Evolutionary conservation across 2,329 filamentous ascomycete genomes (phyloP).

Genomic region (Hypoxylon sp.): DNA sequence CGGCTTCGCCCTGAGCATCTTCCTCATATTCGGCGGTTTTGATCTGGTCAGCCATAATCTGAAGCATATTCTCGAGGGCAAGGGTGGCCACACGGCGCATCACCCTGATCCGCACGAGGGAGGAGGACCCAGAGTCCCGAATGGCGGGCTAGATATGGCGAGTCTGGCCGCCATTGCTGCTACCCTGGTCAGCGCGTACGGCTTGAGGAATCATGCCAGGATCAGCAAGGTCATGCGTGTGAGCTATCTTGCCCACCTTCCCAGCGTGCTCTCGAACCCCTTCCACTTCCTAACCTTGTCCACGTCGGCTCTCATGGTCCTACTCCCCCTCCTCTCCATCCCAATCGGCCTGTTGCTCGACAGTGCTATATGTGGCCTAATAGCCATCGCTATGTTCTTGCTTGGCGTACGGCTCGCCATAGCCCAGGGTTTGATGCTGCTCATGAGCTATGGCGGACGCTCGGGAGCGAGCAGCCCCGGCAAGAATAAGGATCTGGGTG

Average conservation of each 20-base stretch:
- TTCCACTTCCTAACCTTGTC: slow-evolving; percentile 94
- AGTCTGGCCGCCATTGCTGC: slow-evolving; percentile 84
- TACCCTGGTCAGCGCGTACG: slow-evolving; percentile 87
- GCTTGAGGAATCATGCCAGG: slow-evolving; percentile 88
- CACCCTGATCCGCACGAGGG: slow-evolving; percentile 73
- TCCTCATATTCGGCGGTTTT: slow-evolving; percentile 96
- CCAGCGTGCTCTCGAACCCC: slow-evolving; percentile 90
- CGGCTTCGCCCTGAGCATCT: slow-evolving; percentile 95
- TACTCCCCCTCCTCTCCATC: slow-evolving; percentile 85
- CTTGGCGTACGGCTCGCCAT: slow-evolving; percentile 86
- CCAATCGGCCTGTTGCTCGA: slow-evolving; percentile 88
- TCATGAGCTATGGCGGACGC: slow-evolving; percentile 84
- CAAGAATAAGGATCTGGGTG: slow-evolving; percentile 60
- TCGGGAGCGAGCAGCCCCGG: slow-evolving; percentile 34
- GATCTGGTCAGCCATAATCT: slow-evolving; percentile 94
- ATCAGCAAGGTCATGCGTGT: slow-evolving; percentile 94
- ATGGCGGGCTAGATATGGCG: slow-evolving; percentile 84
- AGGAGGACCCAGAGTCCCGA: slow-evolving; percentile 64
- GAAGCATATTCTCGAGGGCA: slow-evolving; percentile 86
- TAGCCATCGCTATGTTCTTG: slow-evolving; percentile 88
- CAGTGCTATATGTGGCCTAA: slow-evolving; percentile 81
- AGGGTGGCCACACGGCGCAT: slow-evolving; percentile 79
- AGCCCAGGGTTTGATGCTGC: slow-evolving; percentile 89
- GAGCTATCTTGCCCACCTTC: slow-evolving; percentile 82
- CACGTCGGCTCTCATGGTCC: slow-evolving; percentile 82